Evolutionary conservation across 2,329 filamentous ascomycete species (phyloP), one percentile per base, ranked within the genome.

Genomic region (Fusarium solani-melongenae): DNA sequence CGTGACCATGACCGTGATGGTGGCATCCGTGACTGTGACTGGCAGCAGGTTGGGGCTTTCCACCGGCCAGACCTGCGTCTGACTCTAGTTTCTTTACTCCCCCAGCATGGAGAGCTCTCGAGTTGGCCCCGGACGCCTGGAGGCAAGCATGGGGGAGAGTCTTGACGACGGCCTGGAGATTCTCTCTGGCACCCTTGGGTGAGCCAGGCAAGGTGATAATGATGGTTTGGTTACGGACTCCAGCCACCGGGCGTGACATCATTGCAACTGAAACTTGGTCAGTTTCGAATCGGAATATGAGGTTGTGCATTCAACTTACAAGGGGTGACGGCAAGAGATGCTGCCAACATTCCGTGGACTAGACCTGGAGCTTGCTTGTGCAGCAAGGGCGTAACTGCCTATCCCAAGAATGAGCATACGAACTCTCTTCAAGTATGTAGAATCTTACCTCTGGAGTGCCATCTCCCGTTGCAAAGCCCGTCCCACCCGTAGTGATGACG

Each of bases 141-240:
- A 93, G 85, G 76, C 96, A 99, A n/a, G 96, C 96, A 83, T 99
- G 96, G 0, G 96, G 95, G 7, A 99, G 84, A n/a, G 96, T 91
- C 80, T 95, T 97, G 70, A 99, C 85, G 8, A 99, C 87, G 2
- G 95, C 92, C 79, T 96, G 91, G 0, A 99, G 88, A 79, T 98
- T 99, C 84, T 99, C 96, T 78, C 91, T 94, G 10, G 96, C 96
- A 1, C 95, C 96, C 81, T 98, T 98, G 0, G 96, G 96, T 0
- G 96, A 98, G 2, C 96, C 96, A 0, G 96, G 96, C 5, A 99
- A 86, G 0, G 96, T 99, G 70, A 98, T 84, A 27, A 99, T 93
- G 61, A 99, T 83, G 1, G 94, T 92, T 69, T 91, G 91, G 71
- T 96, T 92, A 34, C 96, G 88, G 4, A 97, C 91, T 4, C 96